Percentiles rank a stretch among this genome's conserved stretches.
Conservation (phyloP, 2,329 filamentous ascomycete genomes). For the Colletotrichum orbiculare region DNA sequence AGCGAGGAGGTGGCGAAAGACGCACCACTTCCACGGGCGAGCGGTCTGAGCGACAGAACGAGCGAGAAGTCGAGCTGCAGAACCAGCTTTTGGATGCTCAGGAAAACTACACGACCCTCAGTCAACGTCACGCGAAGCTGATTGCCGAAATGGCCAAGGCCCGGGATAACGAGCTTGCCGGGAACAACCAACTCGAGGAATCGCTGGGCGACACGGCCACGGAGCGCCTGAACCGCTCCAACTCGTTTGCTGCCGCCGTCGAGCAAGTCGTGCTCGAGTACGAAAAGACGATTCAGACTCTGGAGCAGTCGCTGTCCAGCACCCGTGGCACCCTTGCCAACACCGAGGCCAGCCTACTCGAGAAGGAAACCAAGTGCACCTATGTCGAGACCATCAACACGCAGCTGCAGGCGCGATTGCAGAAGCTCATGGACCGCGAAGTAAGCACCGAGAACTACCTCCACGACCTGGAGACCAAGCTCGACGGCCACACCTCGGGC, state of each 20-base stretch:
- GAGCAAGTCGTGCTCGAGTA: slow-evolving; percentile 97
- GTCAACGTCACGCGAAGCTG: slow-evolving; percentile 92
- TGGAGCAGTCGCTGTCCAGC: slow-evolving; percentile 91
- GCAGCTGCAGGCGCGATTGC: slow-evolving; percentile 89
- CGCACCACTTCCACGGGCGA: slow-evolving; percentile 69
- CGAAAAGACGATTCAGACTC: slow-evolving; percentile 95
- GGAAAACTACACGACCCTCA: slow-evolving; percentile 93
- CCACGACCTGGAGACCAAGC: slow-evolving; percentile 88
- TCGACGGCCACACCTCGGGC: slow-evolving; percentile 89
- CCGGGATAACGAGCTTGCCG: slow-evolving; percentile 73
- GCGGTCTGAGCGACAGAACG: slow-evolving; percentile 80
- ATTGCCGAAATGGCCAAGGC: slow-evolving; percentile 94
- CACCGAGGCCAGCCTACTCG: slow-evolving; percentile 87
- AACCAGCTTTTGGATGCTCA: slow-evolving; percentile 93
- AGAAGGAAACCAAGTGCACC: slow-evolving; percentile 93
- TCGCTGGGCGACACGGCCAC: slow-evolving; percentile 81
- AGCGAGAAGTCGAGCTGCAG: slow-evolving; percentile 89
- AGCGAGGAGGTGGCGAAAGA: slow-evolving; percentile 68
- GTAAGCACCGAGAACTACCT: slow-evolving; percentile 92
- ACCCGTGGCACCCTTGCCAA: slow-evolving; percentile 85
- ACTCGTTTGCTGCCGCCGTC: slow-evolving; percentile 94
- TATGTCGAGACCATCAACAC: slow-evolving; percentile 93
- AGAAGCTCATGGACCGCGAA: slow-evolving; percentile 93
- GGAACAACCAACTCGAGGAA: slow-evolving; percentile 69
- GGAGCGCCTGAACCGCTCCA: slow-evolving; percentile 91